Evolutionary conservation across 2,329 filamentous ascomycete genomes (phyloP), one percentile per base, ranked within the genome.

Genomic region (Pleoardoris graminearum): DNA sequence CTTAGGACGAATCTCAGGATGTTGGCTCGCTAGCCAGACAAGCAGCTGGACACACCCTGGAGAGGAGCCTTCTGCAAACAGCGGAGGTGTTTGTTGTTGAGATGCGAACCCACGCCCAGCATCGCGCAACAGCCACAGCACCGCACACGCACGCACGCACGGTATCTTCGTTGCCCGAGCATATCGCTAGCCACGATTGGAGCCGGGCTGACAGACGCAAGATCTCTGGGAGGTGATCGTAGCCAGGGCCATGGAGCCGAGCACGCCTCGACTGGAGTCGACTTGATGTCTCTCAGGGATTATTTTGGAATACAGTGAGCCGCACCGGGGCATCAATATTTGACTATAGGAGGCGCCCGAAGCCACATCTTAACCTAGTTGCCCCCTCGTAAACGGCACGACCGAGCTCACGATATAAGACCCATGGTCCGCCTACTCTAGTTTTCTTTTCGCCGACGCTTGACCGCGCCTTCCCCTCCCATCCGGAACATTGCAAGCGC

Each of bases 281-380:
- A 50, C 45, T 60, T 58, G 65, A 70, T 71, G 61, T 52, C 46
- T 63, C 52, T 56, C 63, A 63, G 57, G 66, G 62, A 63, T 66
- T 44, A 58, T 68, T 68, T 63, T 61, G 63, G 62, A 67, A 65
- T 59, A 56, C 48, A 54, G 55, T 60, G 50, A 58, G 59, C 54
- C 43, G 54, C 53, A 55, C 42, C 52, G 54, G 47, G 57, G 61
- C 63, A 63, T 66, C 66, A 67, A 66, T 70, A 62, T 55, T 56
- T 51, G 57, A 44, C 60, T 48, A 55, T 59, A 57, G 62, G 61
- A 68, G 65, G 65, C 65, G 66, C 59, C 66, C 65, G 63, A 68
- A 66, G 61, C 68, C 63, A 67, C 56, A 44, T 54, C 56, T 54
- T 61, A 50, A 51, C 54, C 36, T 51, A 25, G 41, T 35, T 39